A percentile compares a stretch with the other conserved stretches of the same genome.
phyloP scores from a whole-genome alignment of 768 basidiomycete genomes.

The Polyporus arcularius region DNA sequence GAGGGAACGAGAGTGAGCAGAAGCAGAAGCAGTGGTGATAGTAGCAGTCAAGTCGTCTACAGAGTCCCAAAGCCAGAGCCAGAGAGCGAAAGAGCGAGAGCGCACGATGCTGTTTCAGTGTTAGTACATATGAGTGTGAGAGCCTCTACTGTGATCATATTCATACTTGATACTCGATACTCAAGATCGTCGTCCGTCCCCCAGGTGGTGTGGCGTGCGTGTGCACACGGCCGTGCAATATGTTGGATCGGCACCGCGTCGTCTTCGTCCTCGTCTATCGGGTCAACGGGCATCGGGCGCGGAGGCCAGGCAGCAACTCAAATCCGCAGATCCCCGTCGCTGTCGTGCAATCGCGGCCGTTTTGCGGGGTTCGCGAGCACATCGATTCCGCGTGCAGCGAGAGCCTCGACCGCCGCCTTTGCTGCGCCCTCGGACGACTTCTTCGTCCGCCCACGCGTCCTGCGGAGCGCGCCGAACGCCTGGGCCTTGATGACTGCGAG shows the following conservation, averaged over 20 bases:
- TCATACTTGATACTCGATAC: background rate
- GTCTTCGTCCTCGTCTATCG: background rate
- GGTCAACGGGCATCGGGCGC: background rate
- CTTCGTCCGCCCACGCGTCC: constrained; percentile 75
- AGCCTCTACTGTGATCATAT: constrained; percentile 13
- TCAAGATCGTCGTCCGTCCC: background rate
- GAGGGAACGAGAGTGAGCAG: background rate
- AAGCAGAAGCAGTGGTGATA: background rate
- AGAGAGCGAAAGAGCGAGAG: constrained; percentile 5
- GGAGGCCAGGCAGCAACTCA: constrained; percentile 8
- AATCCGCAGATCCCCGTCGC: constrained; percentile 43
- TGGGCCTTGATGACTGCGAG: constrained; percentile 91
- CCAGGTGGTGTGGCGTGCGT: background rate
- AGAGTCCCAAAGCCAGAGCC: constrained; percentile 19
- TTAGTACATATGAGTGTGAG: constrained; percentile 22
- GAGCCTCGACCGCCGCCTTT: constrained; percentile 76
- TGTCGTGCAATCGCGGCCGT: constrained; percentile 53
- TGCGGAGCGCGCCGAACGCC: constrained; percentile 81
- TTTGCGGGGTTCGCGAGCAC: constrained; percentile 38
- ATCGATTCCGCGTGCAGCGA: constrained; percentile 76
- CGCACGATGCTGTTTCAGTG: constrained; percentile 9
- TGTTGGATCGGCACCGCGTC: no score
- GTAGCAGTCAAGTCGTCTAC: constrained; percentile 17
- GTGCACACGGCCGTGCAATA: background rate
- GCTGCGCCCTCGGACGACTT: constrained; percentile 72